Base-by-base conservation (phyloP, 129 eudicot genomes). In the Tagetes erecta region DNA sequence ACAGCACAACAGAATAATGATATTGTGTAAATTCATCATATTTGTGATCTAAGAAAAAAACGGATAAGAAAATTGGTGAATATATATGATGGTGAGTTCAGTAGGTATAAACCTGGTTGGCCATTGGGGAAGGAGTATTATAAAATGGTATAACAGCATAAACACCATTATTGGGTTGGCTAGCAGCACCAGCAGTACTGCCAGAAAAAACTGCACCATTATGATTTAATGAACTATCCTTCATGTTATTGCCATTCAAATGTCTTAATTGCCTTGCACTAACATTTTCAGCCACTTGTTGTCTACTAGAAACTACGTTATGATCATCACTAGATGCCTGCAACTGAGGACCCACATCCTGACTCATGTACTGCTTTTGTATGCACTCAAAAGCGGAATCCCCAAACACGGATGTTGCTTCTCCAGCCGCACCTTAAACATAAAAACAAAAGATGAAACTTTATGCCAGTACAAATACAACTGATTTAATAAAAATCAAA, bases 121-220 rank as follows among this genome's bases (percentile, higher is more conserved):
- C 86, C 93, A 89, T 84, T 59, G 99, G 99, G 37, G 99, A 95
- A 60, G 99, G 99, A 75, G 99, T 95, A 76, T 67, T 91, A 72
- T 83, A 95, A 63, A 80, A 93, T 39, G 96, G 84, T 58, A 87
- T 76, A 71, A 76, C 85, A 64, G 92, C 35, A 63, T 88, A 80
- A 79, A 84, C 85, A 55, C 96, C 89, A 68, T 91, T 85, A 36
- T 67, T 76, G 51, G 81, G 72, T 53, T 80, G 94, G 62, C 52
- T 81, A 67, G 87, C 66, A 79, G 66, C 42, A 35, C 27, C 44
- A 60, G 3, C 31, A 37, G 45, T 62, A 62, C 27, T 62, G 67
- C 67, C 67, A 36, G 96, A 79, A 52, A 73, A 75, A 83, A 65
- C 75, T 39, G 82, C 75, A 64, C 97, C 92, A 37, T 87, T 89